These are phyloP conservation scores for Schwanniomyces sp. DNA, from an alignment of 805 yeast species.

Conservation along the genomic window DNA sequence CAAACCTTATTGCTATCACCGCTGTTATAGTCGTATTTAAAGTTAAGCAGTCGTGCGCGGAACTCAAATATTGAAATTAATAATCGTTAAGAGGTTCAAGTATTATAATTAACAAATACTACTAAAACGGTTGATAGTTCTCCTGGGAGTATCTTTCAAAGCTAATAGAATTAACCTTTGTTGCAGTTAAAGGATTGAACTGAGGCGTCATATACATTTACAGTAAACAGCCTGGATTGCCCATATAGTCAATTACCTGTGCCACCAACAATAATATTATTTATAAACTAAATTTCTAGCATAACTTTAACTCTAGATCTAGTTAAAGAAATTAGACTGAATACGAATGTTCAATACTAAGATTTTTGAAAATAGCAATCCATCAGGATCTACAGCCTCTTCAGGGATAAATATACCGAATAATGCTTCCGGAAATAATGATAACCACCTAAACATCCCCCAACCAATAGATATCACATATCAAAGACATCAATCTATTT, in stretches of 20 bases:
- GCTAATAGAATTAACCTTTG: background rate
- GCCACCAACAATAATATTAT: background rate
- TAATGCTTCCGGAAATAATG: slow-evolving; percentile 4
- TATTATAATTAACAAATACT: background rate
- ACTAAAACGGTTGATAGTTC: background rate
- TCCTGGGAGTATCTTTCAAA: background rate
- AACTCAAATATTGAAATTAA: slow-evolving; percentile 4
- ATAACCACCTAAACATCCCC: slow-evolving; percentile 20
- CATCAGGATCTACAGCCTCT: slow-evolving; percentile 15
- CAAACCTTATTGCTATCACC: background rate
- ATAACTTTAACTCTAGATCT: background rate
- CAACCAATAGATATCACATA: slow-evolving; percentile 47
- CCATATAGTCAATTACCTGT: background rate
- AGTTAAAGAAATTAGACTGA: background rate
- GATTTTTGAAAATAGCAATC: slow-evolving; percentile 33
- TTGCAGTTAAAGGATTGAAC: background rate
- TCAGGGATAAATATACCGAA: slow-evolving; percentile 30
- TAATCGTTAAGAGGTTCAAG: slow-evolving; percentile 1
- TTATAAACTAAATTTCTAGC: background rate
- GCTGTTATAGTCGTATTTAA: background rate
- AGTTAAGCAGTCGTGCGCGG: slow-evolving; percentile 4
- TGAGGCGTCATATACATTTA: background rate
- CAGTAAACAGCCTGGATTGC: background rate
- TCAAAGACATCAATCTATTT: slow-evolving; percentile 40
- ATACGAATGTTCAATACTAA: slow-evolving; percentile 41